Conservation (phyloP, 805 yeast genomes). For the Candida patagonica region DNA sequence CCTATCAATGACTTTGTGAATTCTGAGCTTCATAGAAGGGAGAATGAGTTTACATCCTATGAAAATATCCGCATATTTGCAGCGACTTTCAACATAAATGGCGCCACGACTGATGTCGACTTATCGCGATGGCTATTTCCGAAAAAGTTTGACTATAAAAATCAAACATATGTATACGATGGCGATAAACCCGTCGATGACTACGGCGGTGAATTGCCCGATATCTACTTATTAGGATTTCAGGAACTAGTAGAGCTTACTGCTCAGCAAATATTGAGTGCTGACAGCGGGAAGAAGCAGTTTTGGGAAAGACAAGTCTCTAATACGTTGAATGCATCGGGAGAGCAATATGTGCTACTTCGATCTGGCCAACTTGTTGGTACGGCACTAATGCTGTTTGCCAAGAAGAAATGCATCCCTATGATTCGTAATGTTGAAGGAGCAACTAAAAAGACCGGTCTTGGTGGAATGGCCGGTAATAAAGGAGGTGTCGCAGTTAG, state of each 20-base stretch:
- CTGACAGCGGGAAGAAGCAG: constrained; percentile 67
- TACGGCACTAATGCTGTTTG: constrained; percentile 63
- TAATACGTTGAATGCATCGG: constrained; percentile 46
- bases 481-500: constrained; percentile 95
- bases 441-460: constrained; percentile 88
- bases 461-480: constrained; percentile 95
- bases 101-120: constrained; percentile 50
- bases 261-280: constrained; percentile 81
- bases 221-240: constrained; percentile 78
- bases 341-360: constrained; percentile 50
- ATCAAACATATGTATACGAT: neutral
- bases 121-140: constrained; percentile 80
- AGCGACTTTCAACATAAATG: constrained; percentile 86
- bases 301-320: constrained; percentile 71
- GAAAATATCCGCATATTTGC: constrained; percentile 56
- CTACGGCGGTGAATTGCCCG: constrained; percentile 37
- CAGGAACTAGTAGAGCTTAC: constrained; percentile 92
- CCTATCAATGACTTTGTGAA: constrained; percentile 83
- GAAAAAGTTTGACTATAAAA: constrained; percentile 8
- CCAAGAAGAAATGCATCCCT: constrained; percentile 47
- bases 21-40: constrained; percentile 44
- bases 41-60: constrained; percentile 47
- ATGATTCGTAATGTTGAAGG: constrained; percentile 80
- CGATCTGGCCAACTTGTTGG: constrained; percentile 92
- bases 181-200: constrained; percentile 1